These are phyloP conservation scores for Saraca asoca DNA, from an alignment of 331 rosid species.

Conservation along the genomic window DNA sequence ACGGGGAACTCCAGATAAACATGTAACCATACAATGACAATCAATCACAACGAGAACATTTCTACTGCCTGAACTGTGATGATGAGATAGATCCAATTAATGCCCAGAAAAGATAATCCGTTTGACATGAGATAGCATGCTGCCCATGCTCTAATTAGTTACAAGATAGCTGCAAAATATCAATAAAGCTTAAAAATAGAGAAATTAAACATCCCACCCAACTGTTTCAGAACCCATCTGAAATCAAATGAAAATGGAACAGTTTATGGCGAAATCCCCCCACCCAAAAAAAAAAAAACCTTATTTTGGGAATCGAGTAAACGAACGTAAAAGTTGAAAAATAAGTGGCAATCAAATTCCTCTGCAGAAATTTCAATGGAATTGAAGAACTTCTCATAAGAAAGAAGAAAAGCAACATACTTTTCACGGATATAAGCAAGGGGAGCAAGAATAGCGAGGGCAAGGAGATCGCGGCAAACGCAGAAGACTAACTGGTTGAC, in stretches of 20 bases:
- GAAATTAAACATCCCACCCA: slow-evolving; percentile 12
- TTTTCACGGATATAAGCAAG: slow-evolving; percentile 78
- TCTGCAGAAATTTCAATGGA: not conserved
- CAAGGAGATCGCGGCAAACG: slow-evolving; percentile 74
- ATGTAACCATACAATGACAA: slow-evolving; percentile 19
- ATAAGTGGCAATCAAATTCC: not conserved
- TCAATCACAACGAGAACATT: slow-evolving; percentile 4
- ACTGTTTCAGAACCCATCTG: not conserved
- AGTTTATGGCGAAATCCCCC: not conserved
- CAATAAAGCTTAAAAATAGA: not conserved
- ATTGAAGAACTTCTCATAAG: not conserved
- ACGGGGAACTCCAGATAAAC: slow-evolving; percentile 5
- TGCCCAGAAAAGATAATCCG: not conserved
- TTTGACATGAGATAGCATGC: not conserved
- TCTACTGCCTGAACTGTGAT: slow-evolving; percentile 8
- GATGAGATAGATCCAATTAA: not conserved
- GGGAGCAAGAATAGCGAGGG: slow-evolving; percentile 80
- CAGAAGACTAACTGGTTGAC: slow-evolving; percentile 86
- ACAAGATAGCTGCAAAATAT: slow-evolving; percentile 3
- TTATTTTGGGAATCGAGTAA: not conserved
- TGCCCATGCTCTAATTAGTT: slow-evolving; percentile 13
- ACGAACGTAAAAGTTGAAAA: not conserved
- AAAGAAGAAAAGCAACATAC: slow-evolving; percentile 41
- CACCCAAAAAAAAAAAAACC: slow-evolving; percentile 6
- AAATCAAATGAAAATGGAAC: not conserved